Evolutionary conservation across 352 stramenopile species (phyloP).

Genomic region (Globisporangium polare): DNA sequence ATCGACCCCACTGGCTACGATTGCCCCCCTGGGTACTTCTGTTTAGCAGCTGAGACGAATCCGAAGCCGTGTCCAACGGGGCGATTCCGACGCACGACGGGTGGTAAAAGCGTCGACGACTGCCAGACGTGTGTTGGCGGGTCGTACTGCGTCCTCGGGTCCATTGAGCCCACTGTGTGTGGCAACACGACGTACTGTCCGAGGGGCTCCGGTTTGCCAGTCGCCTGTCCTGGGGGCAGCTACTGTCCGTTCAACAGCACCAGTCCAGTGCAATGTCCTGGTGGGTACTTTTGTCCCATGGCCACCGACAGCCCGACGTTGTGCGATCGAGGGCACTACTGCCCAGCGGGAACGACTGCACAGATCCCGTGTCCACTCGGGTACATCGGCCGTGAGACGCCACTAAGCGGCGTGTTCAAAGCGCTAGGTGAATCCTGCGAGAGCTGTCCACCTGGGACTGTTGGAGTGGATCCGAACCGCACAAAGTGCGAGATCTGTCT

Average conservation of each 20-base stretch:
- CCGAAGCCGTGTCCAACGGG: conserved; percentile 45
- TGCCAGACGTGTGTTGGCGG: conserved; percentile 52
- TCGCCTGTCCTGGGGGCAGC: conserved; percentile 52
- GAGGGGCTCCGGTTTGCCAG: conserved; percentile 36
- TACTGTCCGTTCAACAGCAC: conserved; percentile 81
- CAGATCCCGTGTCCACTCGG: conserved; percentile 78
- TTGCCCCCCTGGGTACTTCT: conserved; percentile 77
- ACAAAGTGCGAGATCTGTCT: conserved; percentile 62
- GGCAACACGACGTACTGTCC: conserved; percentile 58
- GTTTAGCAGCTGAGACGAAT: conserved; percentile 32
- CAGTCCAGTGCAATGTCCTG: conserved; percentile 43
- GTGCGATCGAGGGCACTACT: conserved; percentile 72
- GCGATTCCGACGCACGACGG: conserved; percentile 29
- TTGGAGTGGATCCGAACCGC: conserved; percentile 77
- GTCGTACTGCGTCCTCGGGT: conserved; percentile 51
- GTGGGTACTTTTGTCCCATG: conserved; percentile 73
- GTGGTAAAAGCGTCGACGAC: conserved; percentile 33
- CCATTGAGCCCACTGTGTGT: conserved; percentile 49
- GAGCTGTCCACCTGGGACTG: conserved; percentile 70
- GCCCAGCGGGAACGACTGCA: conserved; percentile 38
- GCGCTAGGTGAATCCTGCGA: conserved; percentile 59
- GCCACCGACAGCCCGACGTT: conserved; percentile 23
- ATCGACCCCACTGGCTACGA: conserved; percentile 49
- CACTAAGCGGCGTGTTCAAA: conserved; percentile 44
- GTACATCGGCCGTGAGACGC: conserved; percentile 54